phyloP scores from a whole-genome alignment of 371 early-diverging fungal species.

The Rhizoclosmatium hyalinum region DNA sequence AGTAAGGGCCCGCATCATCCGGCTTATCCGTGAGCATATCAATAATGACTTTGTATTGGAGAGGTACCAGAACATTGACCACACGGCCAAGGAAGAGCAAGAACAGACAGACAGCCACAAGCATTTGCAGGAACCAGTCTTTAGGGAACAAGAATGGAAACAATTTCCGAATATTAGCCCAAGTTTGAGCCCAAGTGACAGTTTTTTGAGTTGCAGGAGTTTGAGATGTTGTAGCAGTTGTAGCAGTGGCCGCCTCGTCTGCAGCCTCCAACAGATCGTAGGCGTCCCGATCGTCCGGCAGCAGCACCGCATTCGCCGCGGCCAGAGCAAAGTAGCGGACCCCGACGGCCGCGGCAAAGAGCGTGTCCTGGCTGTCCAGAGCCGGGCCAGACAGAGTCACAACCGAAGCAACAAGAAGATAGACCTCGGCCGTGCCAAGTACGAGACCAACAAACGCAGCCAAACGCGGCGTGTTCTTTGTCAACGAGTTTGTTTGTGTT shows the following conservation, averaged over 20 bases:
- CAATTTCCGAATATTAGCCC: conserved; percentile 53
- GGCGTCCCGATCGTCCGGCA: conserved; percentile 6
- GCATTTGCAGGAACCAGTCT: conserved; percentile 67
- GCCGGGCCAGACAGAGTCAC: not conserved
- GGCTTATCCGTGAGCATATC: conserved; percentile 51
- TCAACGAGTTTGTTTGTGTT: no score
- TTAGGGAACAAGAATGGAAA: conserved; percentile 88
- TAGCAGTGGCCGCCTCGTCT: not conserved
- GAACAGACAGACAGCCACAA: conserved; percentile 72
- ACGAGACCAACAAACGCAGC: not conserved
- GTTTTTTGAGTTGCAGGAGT: not conserved
- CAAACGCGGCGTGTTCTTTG: not conserved
- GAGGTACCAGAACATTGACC: conserved; percentile 82
- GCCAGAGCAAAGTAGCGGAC: conserved; percentile 2
- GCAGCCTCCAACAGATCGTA: not conserved
- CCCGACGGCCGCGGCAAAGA: not conserved
- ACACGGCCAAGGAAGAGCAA: conserved; percentile 74
- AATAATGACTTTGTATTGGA: conserved; percentile 80
- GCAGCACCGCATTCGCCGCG: not conserved
- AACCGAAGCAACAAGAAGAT: not conserved
- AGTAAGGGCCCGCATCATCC: conserved; percentile 34
- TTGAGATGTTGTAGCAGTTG: not conserved
- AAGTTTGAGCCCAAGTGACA: conserved; percentile 33
- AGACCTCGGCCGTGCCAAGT: not conserved
- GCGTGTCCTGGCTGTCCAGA: not conserved